Percentiles rank a stretch among this genome's conserved stretches.
phyloP scores from a whole-genome alignment of 345 rosid species.

The Ailanthus altissimus region DNA sequence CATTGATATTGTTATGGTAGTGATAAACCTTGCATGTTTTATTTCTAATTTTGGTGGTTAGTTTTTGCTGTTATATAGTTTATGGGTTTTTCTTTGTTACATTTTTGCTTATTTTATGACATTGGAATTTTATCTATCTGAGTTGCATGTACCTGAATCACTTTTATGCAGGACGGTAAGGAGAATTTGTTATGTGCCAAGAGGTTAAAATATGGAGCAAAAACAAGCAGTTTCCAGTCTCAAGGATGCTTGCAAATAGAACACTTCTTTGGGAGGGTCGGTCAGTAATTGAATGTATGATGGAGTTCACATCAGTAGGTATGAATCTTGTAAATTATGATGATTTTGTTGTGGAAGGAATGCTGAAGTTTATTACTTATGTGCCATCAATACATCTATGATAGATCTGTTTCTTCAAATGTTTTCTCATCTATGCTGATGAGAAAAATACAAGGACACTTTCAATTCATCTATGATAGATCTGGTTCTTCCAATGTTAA shows the following conservation, averaged over 20 bases:
- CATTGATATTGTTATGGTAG: conserved; percentile 7
- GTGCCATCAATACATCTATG: too few species aligned
- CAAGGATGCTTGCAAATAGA: conserved; percentile 79
- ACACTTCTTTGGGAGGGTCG: conserved; percentile 74
- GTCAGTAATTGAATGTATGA: conserved; percentile 28
- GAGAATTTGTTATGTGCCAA: conserved; percentile 47
- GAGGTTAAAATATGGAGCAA: conserved; percentile 58
- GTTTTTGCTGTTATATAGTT: background rate
- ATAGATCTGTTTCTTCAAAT: too few species aligned
- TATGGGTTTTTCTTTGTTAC: background rate
- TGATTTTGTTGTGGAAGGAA: background rate
- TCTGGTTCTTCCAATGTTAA: too few species aligned
- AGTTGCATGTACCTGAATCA: background rate
- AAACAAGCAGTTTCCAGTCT: conserved; percentile 49
- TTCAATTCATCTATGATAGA: too few species aligned
- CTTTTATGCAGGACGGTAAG: conserved; percentile 48
- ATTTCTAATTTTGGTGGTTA: background rate
- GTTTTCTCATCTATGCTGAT: too few species aligned
- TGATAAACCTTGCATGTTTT: background rate
- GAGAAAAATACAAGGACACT: too few species aligned
- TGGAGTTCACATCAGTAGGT: background rate
- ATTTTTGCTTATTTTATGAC: background rate
- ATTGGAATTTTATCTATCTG: background rate
- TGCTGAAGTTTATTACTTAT: background rate
- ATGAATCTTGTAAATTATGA: background rate